These are phyloP conservation scores for Ustilago tritici DNA, from an alignment of 1,284 basidiomycete species.

Conservation along the genomic window DNA sequence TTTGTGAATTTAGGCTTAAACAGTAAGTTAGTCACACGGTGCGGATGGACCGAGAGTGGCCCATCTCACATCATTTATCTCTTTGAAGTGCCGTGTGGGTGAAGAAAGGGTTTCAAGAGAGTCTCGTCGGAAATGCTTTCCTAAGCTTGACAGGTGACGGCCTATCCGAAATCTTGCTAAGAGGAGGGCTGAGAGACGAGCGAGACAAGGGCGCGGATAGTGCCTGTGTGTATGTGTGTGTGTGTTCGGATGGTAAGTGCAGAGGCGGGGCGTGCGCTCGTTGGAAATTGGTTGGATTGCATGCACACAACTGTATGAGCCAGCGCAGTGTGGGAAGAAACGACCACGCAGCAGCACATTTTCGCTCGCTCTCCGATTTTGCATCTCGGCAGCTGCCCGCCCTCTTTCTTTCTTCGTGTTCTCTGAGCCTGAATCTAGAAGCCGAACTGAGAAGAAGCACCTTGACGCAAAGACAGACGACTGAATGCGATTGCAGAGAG, in stretches of 20 bases:
- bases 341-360: background rate
- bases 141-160: too few species aligned
- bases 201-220: background rate
- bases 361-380: background rate
- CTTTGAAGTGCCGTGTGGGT: too few species aligned
- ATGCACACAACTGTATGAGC: background rate
- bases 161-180: too few species aligned
- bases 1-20: too few species aligned
- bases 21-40: too few species aligned
- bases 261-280: background rate
- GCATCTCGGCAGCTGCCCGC: background rate
- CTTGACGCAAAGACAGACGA: background rate
- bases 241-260: too few species aligned
- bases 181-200: background rate
- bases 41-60: too few species aligned
- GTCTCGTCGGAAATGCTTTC: too few species aligned
- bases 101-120: too few species aligned
- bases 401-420: background rate
- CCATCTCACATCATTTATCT: too few species aligned
- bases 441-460: background rate
- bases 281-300: background rate
- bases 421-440: constrained; percentile 9
- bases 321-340: background rate
- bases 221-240: too few species aligned
- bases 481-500: background rate